Evolutionary conservation across 2,329 filamentous ascomycete genomes (phyloP), one percentile per base, ranked within the genome.

Genomic region (Colletotrichum cuscutae): DNA sequence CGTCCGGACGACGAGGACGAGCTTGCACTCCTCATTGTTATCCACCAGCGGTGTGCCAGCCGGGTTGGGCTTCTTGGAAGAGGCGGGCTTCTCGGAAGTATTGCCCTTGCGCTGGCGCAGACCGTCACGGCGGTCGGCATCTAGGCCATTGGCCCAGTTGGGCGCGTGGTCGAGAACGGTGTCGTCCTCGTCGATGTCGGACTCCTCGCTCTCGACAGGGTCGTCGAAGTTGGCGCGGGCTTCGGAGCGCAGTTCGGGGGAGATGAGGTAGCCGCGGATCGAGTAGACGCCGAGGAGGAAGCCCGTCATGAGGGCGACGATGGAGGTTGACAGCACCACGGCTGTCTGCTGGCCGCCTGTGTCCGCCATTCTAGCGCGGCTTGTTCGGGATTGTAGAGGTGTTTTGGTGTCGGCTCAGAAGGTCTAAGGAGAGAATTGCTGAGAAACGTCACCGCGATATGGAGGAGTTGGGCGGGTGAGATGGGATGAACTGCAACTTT

Each of bases 1-100:
- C 22, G 95, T 98, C 80, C 97, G 87, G 68, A 98, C 96, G 4
- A 98, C 94, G 42, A 99, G 86, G 15, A 98, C 94, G 71, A 98
- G 87, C 85, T 98, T 98, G 86, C 96, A 98, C 82, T 98, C 95
- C 83, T 98, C 95, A 28, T 85, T 87, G 58, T 77, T 72, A 52
- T 82, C 85, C 24, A 77, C 78, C 54, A 79, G 79, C 62, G 77
- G 75, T 54, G 77, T 77, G 13, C 64, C 32, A 22, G 52, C 63
- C 26, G 72, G 75, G 24, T 75, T 75, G 22, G 75, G 71, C 52
- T 76, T 80, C 28, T 82, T 77, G 70, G 77, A 62, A 78, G 84
- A 83, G 79, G 85, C 85, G 75, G 81, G 85, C 77, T 87, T 77
- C 77, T 88, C 84, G 19, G 83, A 81, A 28, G 81, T 82, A 56